Base-by-base conservation (phyloP, 441 rosid species). In the California macrophylla region DNA sequence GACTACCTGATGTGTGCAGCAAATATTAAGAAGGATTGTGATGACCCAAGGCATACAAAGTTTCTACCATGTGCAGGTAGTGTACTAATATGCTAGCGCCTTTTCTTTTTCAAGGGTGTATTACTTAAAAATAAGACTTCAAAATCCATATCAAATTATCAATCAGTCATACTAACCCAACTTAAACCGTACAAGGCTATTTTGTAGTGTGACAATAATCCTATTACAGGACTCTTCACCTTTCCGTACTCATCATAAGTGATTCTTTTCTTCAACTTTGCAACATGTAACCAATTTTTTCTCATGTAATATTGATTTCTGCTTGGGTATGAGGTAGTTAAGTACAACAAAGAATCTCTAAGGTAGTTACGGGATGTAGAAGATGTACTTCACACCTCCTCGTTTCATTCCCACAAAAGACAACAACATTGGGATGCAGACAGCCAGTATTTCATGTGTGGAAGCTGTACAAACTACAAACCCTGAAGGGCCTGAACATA, bases 1-100 rank as follows among this genome's bases (percentile, higher is more conserved):
- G 72, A 70, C 79, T 67, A 72, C 88, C 98, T 94, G 83, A 69
- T 65, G 72, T 42, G 79, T 67, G 69, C 66, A 77, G 76, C 71
- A 81, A 21, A 81, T 72, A 61, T 78, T 64, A 73, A 47, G 79
- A 73, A 75, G 5, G 6, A 26, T 61, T 61, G 18, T 25, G 13
- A 13, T 61, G 63, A 13, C 50, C 50, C 50, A 2, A 42, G 12
- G n/a, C 4, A 42, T 42, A 42, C 29, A 24, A 24, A 60, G 64
- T 21, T 24, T 60, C n/a, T 24, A 60, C 5, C n/a, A 60, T 21
- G 13, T 7, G 4, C 24, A 21, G 13, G 50, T 42, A 42, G 50
- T 42, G 50, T 42, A 13, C 50, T 42, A 42, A 42, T 42, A 42
- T 13, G 50, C 50, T 42, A 42, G 50, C 50, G 2, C 50, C n/a